Evolutionary conservation across 75 land plant species (phyloP).

Genomic region (Cunninghamia lanceolata): DNA sequence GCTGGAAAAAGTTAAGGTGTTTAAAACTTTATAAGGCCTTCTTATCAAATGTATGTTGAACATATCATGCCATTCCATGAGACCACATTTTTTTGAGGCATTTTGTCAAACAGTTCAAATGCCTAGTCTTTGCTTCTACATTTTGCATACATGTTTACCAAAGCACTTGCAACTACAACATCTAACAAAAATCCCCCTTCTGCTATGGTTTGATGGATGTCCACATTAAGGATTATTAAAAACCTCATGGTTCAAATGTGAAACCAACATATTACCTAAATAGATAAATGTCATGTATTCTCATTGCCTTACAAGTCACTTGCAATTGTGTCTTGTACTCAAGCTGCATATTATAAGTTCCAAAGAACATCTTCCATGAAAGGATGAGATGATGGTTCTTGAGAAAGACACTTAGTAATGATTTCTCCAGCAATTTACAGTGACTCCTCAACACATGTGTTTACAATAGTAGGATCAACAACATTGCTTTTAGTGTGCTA

Average conservation of each 20-base stretch:
- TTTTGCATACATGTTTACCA: no score
- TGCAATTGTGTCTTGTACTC: conserved; percentile 70
- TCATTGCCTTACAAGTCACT: conserved; percentile 39
- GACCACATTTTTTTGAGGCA: no score
- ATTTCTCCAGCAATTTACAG: conserved; percentile 71
- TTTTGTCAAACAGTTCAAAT: no score
- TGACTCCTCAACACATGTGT: conserved; percentile 74
- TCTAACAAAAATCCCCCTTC: no score
- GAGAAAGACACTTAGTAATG: conserved; percentile 74
- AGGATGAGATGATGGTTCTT: conserved; percentile 58
- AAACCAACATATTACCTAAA: no score
- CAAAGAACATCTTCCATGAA: conserved; percentile 94
- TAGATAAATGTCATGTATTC: background rate
- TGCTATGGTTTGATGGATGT: no score
- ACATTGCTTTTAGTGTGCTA: conserved; percentile 49
- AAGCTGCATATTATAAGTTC: conserved; percentile 95
- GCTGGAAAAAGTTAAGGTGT: no score
- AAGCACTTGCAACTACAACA: no score
- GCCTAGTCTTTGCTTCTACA: no score
- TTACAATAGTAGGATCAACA: conserved; percentile 69
- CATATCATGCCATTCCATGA: no score
- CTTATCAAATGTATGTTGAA: no score
- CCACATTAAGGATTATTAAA: background rate
- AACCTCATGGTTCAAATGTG: background rate
- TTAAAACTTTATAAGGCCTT: no score